These are phyloP conservation scores for Dioszegia aurantiaca DNA, from an alignment of 768 basidiomycete genomes.

Conservation along the genomic window DNA sequence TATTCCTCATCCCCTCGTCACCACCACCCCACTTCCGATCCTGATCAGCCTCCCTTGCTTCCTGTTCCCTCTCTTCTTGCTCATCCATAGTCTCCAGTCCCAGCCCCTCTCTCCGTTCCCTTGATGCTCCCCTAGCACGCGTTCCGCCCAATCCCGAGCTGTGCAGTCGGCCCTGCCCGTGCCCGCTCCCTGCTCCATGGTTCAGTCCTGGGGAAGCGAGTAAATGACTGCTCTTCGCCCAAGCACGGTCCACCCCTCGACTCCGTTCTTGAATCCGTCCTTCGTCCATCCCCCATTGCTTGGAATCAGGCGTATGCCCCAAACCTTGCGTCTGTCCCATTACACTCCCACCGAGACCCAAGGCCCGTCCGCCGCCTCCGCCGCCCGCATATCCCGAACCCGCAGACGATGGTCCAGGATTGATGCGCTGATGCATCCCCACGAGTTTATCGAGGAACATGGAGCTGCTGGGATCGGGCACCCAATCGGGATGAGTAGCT, in stretches of 20 bases:
- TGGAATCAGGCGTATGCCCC: constrained; percentile 38
- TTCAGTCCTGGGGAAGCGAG: constrained; percentile 14
- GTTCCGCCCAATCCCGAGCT: too few relatives aligned
- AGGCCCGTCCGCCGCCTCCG: constrained; percentile 17
- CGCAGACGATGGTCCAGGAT: not conserved
- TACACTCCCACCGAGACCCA: constrained; percentile 13
- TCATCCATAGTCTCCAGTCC: constrained; percentile 32
- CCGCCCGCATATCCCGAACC: not conserved
- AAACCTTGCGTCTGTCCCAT: too few relatives aligned
- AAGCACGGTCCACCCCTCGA: constrained; percentile 41
- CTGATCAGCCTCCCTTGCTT: not conserved
- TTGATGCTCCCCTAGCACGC: not conserved
- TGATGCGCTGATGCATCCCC: constrained; percentile 34
- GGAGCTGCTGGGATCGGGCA: constrained; percentile 86
- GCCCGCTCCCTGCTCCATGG: too few relatives aligned
- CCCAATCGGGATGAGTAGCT: constrained; percentile 91
- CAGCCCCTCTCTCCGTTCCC: constrained; percentile 10
- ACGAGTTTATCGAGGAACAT: constrained; percentile 78
- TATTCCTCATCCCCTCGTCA: constrained; percentile 14
- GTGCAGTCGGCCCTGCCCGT: too few relatives aligned
- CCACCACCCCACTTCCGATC: constrained; percentile 15
- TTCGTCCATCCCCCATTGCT: constrained; percentile 26
- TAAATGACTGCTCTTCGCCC: constrained; percentile 32
- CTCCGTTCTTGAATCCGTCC: constrained; percentile 31
- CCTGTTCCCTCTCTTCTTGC: constrained; percentile 20